A percentile compares a stretch with the other conserved stretches of the same genome.
Evolutionary conservation across 805 yeast species (phyloP).

Genomic region (Saccharomycopsis sp.): DNA sequence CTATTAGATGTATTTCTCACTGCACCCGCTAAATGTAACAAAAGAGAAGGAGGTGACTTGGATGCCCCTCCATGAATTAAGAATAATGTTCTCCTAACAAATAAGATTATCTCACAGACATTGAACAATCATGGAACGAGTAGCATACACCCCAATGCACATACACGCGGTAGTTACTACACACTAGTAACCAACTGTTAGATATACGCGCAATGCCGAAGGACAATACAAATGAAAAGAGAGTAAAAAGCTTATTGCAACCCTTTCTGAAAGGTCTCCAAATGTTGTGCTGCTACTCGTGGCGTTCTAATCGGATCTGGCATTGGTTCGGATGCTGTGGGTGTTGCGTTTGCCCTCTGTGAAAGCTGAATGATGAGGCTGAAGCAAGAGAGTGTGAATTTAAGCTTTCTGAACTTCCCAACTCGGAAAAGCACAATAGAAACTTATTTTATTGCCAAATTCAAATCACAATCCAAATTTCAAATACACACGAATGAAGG

Average conservation of each 20-base stretch:
- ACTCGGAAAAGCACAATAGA: neutral
- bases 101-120: neutral
- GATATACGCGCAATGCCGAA: neutral
- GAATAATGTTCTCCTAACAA: neutral
- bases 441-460: too few species aligned
- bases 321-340: neutral
- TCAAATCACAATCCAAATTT: neutral
- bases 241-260: neutral
- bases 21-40: neutral
- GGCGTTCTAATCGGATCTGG: neutral
- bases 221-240: neutral
- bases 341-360: neutral
- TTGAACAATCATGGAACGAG: neutral
- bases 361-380: neutral
- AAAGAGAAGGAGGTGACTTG: neutral
- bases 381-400: neutral
- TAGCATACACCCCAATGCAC: neutral
- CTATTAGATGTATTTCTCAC: neutral
- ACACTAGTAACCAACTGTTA: too few species aligned
- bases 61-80: neutral
- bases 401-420: neutral
- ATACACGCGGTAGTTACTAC: neutral
- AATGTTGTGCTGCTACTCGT: neutral
- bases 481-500: neutral
- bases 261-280: too few species aligned